These are phyloP conservation scores for Coniferiporia sulphurascens DNA, from an alignment of 1,284 basidiomycete species.

Conservation along the genomic window DNA sequence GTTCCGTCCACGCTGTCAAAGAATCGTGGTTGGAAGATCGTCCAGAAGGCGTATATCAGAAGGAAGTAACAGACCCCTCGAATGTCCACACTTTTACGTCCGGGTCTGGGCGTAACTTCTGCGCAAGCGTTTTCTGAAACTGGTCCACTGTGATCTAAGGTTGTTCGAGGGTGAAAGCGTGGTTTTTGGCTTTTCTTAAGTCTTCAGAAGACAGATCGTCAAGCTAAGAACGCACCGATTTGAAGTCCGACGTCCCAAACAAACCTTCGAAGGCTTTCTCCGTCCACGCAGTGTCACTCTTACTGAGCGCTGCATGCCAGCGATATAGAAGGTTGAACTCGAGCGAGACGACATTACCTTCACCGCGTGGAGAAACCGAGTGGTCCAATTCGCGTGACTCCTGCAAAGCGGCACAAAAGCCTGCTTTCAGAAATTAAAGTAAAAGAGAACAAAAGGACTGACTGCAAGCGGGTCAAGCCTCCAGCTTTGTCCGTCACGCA, in stretches of 20 bases:
- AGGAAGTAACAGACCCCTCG: slow-evolving; percentile 35
- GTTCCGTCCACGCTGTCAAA: slow-evolving; percentile 37
- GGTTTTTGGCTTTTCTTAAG: too few relatives aligned
- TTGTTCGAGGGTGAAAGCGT: background rate
- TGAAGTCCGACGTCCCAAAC: slow-evolving; percentile 39
- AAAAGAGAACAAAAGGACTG: slow-evolving; percentile 16
- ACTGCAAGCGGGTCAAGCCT: slow-evolving; percentile 44
- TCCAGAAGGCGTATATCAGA: background rate
- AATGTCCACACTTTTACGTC: slow-evolving; percentile 54
- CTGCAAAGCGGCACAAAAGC: background rate
- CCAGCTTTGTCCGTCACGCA: slow-evolving; percentile 66
- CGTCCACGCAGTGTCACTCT: slow-evolving; percentile 59
- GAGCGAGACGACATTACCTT: slow-evolving; percentile 29
- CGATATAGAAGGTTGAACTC: slow-evolving; percentile 82
- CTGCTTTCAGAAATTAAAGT: background rate
- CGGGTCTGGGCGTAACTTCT: slow-evolving; percentile 28
- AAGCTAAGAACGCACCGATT: slow-evolving; percentile 28
- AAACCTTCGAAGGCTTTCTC: slow-evolving; percentile 41
- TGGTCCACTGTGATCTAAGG: slow-evolving; percentile 38
- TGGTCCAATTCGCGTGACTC: slow-evolving; percentile 18
- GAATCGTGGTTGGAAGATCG: slow-evolving; percentile 2
- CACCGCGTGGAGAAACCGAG: slow-evolving; percentile 22
- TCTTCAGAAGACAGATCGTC: background rate
- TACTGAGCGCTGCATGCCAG: slow-evolving; percentile 69
- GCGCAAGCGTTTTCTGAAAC: slow-evolving; percentile 33